Conservation (phyloP, 2,329 filamentous ascomycete species). For the Achaetomium macrosporum region DNA sequence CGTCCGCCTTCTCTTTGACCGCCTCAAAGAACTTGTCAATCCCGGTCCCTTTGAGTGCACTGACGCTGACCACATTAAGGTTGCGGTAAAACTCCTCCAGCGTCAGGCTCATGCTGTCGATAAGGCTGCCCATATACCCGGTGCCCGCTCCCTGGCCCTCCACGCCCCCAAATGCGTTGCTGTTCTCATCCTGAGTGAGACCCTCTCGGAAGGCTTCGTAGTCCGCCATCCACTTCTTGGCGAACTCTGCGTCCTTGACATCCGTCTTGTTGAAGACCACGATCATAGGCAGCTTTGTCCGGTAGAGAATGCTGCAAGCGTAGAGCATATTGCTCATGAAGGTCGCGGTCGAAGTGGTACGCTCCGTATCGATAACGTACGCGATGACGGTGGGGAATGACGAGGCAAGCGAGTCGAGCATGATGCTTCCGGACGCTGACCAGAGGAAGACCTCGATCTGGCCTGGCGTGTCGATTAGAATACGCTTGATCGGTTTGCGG, state of each 20-base stretch:
- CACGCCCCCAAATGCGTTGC: constrained; percentile 66
- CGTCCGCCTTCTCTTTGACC: constrained; percentile 76
- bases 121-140: constrained; percentile 90
- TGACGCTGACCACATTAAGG: constrained; percentile 86
- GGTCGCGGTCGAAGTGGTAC: constrained; percentile 85
- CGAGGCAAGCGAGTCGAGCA: constrained; percentile 86
- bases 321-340: constrained; percentile 99
- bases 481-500: constrained; percentile 65
- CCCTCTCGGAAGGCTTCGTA: constrained; percentile 94
- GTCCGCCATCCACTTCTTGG: constrained; percentile 99
- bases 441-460: constrained; percentile 99
- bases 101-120: constrained; percentile 98
- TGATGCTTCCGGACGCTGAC: constrained; percentile 90
- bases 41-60: constrained; percentile 84
- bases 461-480: constrained; percentile 90
- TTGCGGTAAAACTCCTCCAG: constrained; percentile 97
- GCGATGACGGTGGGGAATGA: constrained; percentile 96
- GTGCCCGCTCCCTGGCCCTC: constrained; percentile 66
- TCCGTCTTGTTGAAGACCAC: constrained; percentile 99
- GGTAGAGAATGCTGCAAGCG: constrained; percentile 96
- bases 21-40: constrained; percentile 91
- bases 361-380: constrained; percentile 94
- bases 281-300: constrained; percentile 97
- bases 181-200: constrained; percentile 70
- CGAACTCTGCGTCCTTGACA: constrained; percentile 83